A percentile compares a stretch with the other conserved stretches of the same genome.
Evolutionary conservation across 2,329 filamentous ascomycete species (phyloP).

Genomic region (Talaromyces pinophilus): DNA sequence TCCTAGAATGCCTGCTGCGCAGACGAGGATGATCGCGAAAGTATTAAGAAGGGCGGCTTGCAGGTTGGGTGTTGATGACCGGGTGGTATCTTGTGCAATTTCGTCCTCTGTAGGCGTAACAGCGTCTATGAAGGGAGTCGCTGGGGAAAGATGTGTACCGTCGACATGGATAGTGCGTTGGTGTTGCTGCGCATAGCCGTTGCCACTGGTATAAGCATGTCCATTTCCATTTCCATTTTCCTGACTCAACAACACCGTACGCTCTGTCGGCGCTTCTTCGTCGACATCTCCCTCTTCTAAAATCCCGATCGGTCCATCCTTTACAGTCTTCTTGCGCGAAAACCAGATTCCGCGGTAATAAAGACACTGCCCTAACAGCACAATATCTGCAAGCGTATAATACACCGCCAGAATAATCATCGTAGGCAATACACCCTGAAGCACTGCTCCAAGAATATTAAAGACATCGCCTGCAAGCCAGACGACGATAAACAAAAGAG

Average conservation of each 20-base stretch:
- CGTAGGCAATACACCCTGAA: slow-evolving; percentile 89
- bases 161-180: slow-evolving; percentile 51
- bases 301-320: slow-evolving; percentile 25
- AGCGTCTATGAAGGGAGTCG: slow-evolving; percentile 71
- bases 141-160: slow-evolving; percentile 72
- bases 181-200: slow-evolving; percentile 9
- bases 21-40: slow-evolving; percentile 76
- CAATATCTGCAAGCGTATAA: slow-evolving; percentile 88
- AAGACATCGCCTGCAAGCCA: slow-evolving; percentile 96
- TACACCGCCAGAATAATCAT: slow-evolving; percentile 96
- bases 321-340: slow-evolving; percentile 31
- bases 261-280: slow-evolving; percentile 32
- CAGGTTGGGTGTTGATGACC: slow-evolving; percentile 39
- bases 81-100: slow-evolving; percentile 12
- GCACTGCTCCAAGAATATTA: slow-evolving; percentile 88
- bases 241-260: slow-evolving; percentile 33
- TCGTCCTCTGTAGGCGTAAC: slow-evolving; percentile 25
- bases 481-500: slow-evolving; percentile 85
- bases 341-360: slow-evolving; percentile 82
- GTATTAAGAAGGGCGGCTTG: slow-evolving; percentile 68
- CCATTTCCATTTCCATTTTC: slow-evolving; percentile 27
- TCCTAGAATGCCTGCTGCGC: slow-evolving; percentile 76
- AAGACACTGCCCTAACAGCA: slow-evolving; percentile 86
- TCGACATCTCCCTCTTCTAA: slow-evolving; percentile 23
- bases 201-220: slow-evolving; percentile 5